Evolutionary conservation across 495 filamentous ascomycete species (phyloP), one percentile per base, ranked within the genome.

Genomic region (Astrothelium subdiscretum): DNA sequence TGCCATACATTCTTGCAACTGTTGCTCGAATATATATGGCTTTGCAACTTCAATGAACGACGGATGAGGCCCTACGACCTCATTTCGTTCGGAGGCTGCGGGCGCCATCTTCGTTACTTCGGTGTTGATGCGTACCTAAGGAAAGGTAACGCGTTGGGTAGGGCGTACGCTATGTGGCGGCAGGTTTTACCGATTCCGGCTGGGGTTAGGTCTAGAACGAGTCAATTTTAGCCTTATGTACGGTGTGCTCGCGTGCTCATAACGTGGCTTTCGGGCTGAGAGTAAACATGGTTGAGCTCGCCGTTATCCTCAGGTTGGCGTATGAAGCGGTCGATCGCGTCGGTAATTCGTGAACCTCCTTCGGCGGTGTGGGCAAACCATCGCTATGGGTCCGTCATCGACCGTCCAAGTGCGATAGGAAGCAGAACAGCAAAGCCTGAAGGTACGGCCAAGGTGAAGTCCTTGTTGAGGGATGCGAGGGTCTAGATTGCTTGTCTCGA

Each of bases 1-100:
- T 0, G 74, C 71, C n/a, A 87, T 75, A 61, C 81, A 84, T 64
- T 78, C 74, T 62, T 84, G 78, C 26, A 87, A 77, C 35, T 80
- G 80, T 63, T 83, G 78, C 68, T 88, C 80, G 63, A 85, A 85
- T 63, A 88, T 75, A 66, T 85, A 89, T 31, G 82, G 83, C 68
- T 85, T 82, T 48, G 87, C 82, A 57, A 88, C 82, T 67, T 86
- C 81, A 66, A 89, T 88, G 70, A 81, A 86, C 27, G 85, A 88
- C 2, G 87, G 85, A 69, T 88, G 85, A 27, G 87, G 86, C 15
- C 80, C 78, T 51, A 71, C 59, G 48, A 32, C 44, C 42, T 68
- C 38, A 15, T 3, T 10, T 35, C 2, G 31, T 5, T 32, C 35
- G 29, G 31, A 5, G 6, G 31, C 31, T 24, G 27, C 27, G 57